Percentiles rank a stretch among this genome's conserved stretches.
phyloP scores from a whole-genome alignment of 2,329 filamentous ascomycete species.

The Colletotrichum ledebouriae region DNA sequence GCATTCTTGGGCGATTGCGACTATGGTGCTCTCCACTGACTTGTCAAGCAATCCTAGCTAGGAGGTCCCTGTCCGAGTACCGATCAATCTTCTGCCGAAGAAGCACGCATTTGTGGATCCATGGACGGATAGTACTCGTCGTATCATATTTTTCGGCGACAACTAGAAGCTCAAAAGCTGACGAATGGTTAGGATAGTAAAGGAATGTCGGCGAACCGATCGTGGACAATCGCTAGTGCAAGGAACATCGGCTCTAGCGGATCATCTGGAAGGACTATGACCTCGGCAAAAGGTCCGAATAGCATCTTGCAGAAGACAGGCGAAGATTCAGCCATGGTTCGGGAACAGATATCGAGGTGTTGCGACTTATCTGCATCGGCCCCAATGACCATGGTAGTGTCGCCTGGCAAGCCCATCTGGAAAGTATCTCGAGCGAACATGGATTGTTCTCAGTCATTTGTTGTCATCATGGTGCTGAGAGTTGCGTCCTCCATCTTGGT shows the following conservation, averaged over 20 bases:
- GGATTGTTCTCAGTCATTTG: too few relatives aligned
- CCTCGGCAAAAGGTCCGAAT: background rate
- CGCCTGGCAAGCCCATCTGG: too few relatives aligned
- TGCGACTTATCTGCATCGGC: too few relatives aligned
- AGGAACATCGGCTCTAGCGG: conserved; percentile 6
- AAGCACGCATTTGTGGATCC: background rate
- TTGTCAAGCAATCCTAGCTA: conserved; percentile 1
- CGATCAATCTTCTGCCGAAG: background rate
- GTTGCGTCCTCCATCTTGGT: too few relatives aligned
- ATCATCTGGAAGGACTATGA: background rate
- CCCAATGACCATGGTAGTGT: too few relatives aligned
- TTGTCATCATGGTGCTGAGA: too few relatives aligned
- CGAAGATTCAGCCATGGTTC: background rate
- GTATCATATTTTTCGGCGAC: conserved; percentile 2
- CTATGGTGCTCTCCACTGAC: background rate
- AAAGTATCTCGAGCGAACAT: too few relatives aligned
- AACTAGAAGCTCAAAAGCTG: background rate
- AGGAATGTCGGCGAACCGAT: background rate
- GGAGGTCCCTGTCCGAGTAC: background rate
- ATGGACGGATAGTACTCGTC: background rate
- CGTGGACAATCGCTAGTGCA: background rate
- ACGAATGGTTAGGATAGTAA: background rate
- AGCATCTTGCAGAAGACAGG: background rate
- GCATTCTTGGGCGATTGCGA: background rate
- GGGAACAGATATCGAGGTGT: background rate